Base-by-base conservation (phyloP, 768 basidiomycete species). In the Rhizopogon vinicolor region DNA sequence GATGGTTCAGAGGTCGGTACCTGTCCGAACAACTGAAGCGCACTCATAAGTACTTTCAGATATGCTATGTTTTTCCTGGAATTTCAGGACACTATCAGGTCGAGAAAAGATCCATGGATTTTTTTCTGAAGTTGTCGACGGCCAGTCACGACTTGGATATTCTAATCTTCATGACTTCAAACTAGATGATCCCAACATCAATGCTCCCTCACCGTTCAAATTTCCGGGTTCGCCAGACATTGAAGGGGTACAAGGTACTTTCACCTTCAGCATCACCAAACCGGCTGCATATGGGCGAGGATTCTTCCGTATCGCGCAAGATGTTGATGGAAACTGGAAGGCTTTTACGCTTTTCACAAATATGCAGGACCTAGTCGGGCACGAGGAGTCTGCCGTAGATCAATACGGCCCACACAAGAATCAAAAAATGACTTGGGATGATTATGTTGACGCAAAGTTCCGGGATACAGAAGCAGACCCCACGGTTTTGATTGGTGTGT, bases 301-400 rank as follows among this genome's bases (percentile, higher is more conserved):
- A 5, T 68, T 85, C 18, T 73, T 75, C 9, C 74, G 83, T 16
- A 73, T 85, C n/a, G 68, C 85, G 0, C 82, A 78, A 1, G 70
- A 70, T 9, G 46, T 64, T 7, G 63, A 63, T 41, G 71, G 72
- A 4, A 65, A 67, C 25, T 86, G 85, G 85, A 81, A 78, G 63
- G 82, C 82, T 0, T 75, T 80, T 58, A 72, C 73, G 16, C 60
- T 84, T n/a, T 82, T 78, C 61, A 86, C 84, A 5, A 76, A 79
- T 52, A 70, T 87, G 13, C 80, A 84, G 48, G 77, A 73, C 31
- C 64, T 86, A 57, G 78, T 80, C 35, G 78, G 70, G 1, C 72
- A 72, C 61, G 79, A 78, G 0, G 80, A 83, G 65, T 19, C 28
- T 33, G n/a, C 18, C 7, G 1, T 6, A 33, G 12, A 33, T 25